Percentiles rank a stretch among this genome's conserved stretches.
These are phyloP conservation scores for Brassica carinata DNA, from an alignment of 345 rosid species.

Conservation along the genomic window DNA sequence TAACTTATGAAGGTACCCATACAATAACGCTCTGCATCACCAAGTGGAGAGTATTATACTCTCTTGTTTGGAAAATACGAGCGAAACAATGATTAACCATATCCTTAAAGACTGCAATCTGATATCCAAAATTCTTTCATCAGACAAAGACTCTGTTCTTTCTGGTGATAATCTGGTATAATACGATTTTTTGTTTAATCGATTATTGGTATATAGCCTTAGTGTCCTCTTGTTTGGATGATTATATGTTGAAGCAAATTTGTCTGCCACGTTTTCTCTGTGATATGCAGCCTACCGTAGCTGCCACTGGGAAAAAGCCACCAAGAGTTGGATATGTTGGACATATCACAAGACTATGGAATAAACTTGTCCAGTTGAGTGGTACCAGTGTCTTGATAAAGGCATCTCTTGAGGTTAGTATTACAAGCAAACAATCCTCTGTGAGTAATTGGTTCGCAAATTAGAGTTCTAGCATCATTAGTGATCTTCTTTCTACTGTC, in stretches of 20 bases:
- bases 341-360: constrained; percentile 80
- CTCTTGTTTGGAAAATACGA: constrained; percentile 85
- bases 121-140: constrained; percentile 69
- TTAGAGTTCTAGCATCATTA: constrained; percentile 1
- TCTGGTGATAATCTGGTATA: constrained; percentile 62
- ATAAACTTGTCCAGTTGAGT: constrained; percentile 78
- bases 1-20: constrained; percentile 77
- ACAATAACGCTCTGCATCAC: constrained; percentile 93
- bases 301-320: constrained; percentile 67
- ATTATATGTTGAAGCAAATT: constrained; percentile 2
- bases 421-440: constrained; percentile 17
- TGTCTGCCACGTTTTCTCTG: constrained; percentile 19
- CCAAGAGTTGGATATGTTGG: constrained; percentile 91
- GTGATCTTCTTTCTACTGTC: background rate
- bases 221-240: constrained; percentile 5
- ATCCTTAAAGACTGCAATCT: constrained; percentile 80
- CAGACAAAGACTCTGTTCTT: constrained; percentile 69
- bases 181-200: background rate
- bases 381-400: constrained; percentile 61
- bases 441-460: background rate
- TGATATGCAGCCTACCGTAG: constrained; percentile 71
- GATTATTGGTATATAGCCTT: background rate
- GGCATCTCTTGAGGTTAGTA: constrained; percentile 70
- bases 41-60: constrained; percentile 86
- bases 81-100: constrained; percentile 61